Evolutionary conservation across 2,329 filamentous ascomycete species (phyloP).

Genomic region (Phyllachora maydis): DNA sequence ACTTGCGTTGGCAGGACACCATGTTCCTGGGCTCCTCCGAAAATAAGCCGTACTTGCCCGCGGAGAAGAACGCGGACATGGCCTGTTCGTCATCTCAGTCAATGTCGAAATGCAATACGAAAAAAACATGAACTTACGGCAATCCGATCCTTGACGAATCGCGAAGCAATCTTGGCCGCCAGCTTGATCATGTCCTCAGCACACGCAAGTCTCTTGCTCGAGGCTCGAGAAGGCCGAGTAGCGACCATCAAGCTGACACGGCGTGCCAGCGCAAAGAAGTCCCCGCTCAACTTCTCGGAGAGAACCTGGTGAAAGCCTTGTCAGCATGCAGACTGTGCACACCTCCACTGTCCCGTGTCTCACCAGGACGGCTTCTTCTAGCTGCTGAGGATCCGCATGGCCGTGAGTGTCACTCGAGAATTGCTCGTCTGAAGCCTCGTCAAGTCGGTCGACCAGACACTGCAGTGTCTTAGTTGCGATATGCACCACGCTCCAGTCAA

Average conservation of each 20-base stretch:
- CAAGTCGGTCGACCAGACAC: slow-evolving; percentile 22
- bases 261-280: too few relatives aligned
- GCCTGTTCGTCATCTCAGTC: too few relatives aligned
- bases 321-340: too few relatives aligned
- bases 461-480: slow-evolving; percentile 23
- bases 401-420: slow-evolving; percentile 11
- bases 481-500: slow-evolving; percentile 26
- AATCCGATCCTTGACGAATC: slow-evolving; percentile 22
- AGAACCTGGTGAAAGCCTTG: too few relatives aligned
- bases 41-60: slow-evolving; percentile 28
- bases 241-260: too few relatives aligned
- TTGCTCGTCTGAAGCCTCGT: slow-evolving; percentile 17
- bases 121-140: slow-evolving; percentile 10
- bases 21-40: slow-evolving; percentile 17
- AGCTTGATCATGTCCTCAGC: slow-evolving; percentile 22
- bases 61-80: slow-evolving; percentile 22
- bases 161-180: slow-evolving; percentile 21
- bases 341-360: too few relatives aligned
- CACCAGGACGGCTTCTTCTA: slow-evolving; percentile 26
- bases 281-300: too few relatives aligned
- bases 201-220: slow-evolving; percentile 10
- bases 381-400: slow-evolving; percentile 11
- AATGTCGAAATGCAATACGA: too few relatives aligned
- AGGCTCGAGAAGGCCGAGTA: too few relatives aligned
- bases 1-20: slow-evolving; percentile 18